Conservation (phyloP, 352 stramenopile genomes). For the Globisporangium spinosum region DNA sequence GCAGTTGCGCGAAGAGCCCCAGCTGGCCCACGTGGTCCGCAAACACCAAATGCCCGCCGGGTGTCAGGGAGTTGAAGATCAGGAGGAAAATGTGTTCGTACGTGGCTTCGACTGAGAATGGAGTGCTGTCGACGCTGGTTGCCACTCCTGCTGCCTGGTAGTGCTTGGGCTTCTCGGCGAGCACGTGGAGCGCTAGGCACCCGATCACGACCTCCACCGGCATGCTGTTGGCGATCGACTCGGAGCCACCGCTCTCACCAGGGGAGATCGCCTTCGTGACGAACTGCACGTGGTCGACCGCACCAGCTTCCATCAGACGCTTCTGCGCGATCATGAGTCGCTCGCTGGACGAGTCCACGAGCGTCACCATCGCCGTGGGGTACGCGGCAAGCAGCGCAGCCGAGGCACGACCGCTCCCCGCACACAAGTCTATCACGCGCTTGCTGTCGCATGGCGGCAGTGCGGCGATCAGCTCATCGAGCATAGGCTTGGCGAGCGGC, state of each 20-base stretch:
- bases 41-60: conserved; percentile 63
- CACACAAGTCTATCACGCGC: conserved; percentile 62
- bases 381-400: conserved; percentile 57
- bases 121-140: neutral
- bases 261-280: conserved; percentile 17
- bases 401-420: conserved; percentile 55
- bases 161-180: conserved; percentile 49
- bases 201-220: conserved; percentile 56
- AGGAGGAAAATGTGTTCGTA: conserved; percentile 61
- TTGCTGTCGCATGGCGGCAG: conserved; percentile 58
- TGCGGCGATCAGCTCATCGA: conserved; percentile 56
- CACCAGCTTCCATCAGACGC: conserved; percentile 25
- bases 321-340: conserved; percentile 47
- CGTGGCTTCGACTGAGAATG: conserved; percentile 20
- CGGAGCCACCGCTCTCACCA: conserved; percentile 12
- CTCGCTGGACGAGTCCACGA: conserved; percentile 58
- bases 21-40: conserved; percentile 74
- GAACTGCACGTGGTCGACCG: conserved; percentile 24
- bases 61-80: conserved; percentile 45
- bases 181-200: conserved; percentile 67
- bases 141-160: conserved; percentile 23
- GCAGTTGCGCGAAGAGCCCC: conserved; percentile 57
- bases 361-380: conserved; percentile 44
- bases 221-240: conserved; percentile 22
- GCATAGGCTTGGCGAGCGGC: conserved; percentile 53